Evolutionary conservation across 805 yeast species (phyloP).

Genomic region (Teunomyces pallodes): DNA sequence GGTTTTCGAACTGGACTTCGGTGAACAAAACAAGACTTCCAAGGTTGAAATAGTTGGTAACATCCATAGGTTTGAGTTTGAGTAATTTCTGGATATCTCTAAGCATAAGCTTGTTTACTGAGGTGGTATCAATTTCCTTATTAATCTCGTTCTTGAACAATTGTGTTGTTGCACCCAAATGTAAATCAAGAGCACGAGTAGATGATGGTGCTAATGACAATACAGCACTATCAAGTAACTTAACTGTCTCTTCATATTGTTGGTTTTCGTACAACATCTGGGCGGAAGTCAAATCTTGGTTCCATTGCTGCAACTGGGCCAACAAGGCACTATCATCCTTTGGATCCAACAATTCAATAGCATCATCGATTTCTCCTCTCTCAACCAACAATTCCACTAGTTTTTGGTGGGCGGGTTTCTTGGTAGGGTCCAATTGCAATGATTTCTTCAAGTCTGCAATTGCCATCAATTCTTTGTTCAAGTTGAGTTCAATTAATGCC

Average conservation of each 20-base stretch:
- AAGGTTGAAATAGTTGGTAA: constrained; percentile 18
- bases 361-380: constrained; percentile 47
- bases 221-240: constrained; percentile 22
- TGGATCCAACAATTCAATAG: constrained; percentile 10
- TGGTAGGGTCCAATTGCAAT: constrained; percentile 38
- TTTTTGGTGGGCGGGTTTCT: constrained; percentile 48
- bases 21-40: constrained; percentile 44
- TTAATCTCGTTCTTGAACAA: constrained; percentile 8
- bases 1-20: constrained; percentile 50
- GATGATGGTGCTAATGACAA: constrained; percentile 43
- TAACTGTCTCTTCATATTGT: constrained; percentile 24
- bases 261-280: constrained; percentile 8
- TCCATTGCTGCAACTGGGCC: constrained; percentile 3
- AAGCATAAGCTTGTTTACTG: constrained; percentile 15
- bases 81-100: constrained; percentile 25
- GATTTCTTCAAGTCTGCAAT: constrained; percentile 51
- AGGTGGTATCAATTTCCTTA: constrained; percentile 4
- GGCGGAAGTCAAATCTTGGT: constrained; percentile 7
- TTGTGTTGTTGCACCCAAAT: constrained; percentile 17
- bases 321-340: constrained; percentile 8
- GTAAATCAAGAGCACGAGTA: constrained; percentile 31
- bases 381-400: constrained; percentile 49
- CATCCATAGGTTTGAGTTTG: constrained; percentile 25
- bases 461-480: constrained; percentile 55
- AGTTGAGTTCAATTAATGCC: constrained; percentile 58